Conservation (phyloP, 2,329 filamentous ascomycete genomes). For the Pezicula radicicola region DNA sequence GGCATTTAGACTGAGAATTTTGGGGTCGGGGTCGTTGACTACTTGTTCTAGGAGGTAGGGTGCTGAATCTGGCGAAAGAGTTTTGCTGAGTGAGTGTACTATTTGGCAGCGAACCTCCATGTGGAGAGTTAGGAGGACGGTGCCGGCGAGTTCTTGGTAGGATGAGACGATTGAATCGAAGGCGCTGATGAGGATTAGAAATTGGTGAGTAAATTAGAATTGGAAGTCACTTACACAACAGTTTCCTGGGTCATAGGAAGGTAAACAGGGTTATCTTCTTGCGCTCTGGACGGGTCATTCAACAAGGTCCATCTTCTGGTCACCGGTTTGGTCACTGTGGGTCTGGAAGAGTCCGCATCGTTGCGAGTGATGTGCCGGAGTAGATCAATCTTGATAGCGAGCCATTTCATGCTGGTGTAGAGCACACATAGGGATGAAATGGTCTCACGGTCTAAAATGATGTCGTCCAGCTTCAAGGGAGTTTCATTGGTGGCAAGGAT, state of each 20-base stretch:
- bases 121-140: conserved; percentile 80
- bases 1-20: conserved; percentile 78
- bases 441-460: conserved; percentile 85
- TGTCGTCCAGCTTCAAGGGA: conserved; percentile 71
- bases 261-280: conserved; percentile 67
- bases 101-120: conserved; percentile 85
- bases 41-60: conserved; percentile 67
- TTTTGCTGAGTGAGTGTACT: conserved; percentile 70
- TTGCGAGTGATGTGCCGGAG: conserved; percentile 79
- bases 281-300: conserved; percentile 56
- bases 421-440: conserved; percentile 82
- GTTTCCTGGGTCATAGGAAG: conserved; percentile 86
- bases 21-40: conserved; percentile 73
- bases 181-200: conserved; percentile 43
- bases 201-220: background rate
- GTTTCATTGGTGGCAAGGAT: conserved; percentile 57
- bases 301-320: conserved; percentile 82
- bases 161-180: conserved; percentile 87
- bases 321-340: conserved; percentile 21
- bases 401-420: conserved; percentile 98
- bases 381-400: conserved; percentile 76
- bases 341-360: conserved; percentile 61
- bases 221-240: conserved; percentile 59
- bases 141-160: conserved; percentile 76
- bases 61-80: conserved; percentile 56